phyloP scores from a whole-genome alignment of 2,329 filamentous ascomycete species.

The Penicillium griseofulvum region DNA sequence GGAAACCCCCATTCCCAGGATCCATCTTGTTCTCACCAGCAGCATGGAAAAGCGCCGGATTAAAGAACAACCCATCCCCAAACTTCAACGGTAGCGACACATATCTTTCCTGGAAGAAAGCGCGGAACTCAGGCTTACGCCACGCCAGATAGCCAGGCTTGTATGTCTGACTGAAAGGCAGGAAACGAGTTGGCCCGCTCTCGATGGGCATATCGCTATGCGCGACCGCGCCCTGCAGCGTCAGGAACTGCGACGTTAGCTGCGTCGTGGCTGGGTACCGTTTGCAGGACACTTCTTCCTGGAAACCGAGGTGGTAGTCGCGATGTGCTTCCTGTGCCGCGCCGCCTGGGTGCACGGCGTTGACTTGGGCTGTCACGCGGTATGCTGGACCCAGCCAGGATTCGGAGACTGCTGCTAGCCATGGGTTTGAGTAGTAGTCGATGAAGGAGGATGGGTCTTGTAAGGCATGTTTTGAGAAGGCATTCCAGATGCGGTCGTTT shows the following conservation, averaged over 20 bases:
- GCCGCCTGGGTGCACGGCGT: conserved; percentile 60
- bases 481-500: conserved; percentile 66
- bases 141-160: conserved; percentile 60
- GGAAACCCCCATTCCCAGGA: conserved; percentile 32
- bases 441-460: conserved; percentile 54
- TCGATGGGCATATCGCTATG: conserved; percentile 60
- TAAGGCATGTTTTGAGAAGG: conserved; percentile 60
- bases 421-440: conserved; percentile 60
- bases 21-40: conserved; percentile 55
- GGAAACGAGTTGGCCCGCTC: conserved; percentile 59
- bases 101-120: conserved; percentile 54
- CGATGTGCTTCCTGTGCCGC: conserved; percentile 58
- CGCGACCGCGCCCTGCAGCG: conserved; percentile 62
- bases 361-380: conserved; percentile 61
- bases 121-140: conserved; percentile 51
- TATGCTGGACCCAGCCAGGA: conserved; percentile 62
- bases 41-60: conserved; percentile 62
- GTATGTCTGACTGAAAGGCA: conserved; percentile 61
- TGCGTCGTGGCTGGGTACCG: conserved; percentile 55
- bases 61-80: conserved; percentile 64
- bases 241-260: conserved; percentile 56
- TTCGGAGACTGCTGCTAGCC: conserved; percentile 52
- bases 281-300: conserved; percentile 48
- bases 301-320: conserved; percentile 65
- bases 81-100: conserved; percentile 53